Base-by-base conservation (phyloP, 2,329 filamentous ascomycete species). In the Aspergillus caelatus region DNA sequence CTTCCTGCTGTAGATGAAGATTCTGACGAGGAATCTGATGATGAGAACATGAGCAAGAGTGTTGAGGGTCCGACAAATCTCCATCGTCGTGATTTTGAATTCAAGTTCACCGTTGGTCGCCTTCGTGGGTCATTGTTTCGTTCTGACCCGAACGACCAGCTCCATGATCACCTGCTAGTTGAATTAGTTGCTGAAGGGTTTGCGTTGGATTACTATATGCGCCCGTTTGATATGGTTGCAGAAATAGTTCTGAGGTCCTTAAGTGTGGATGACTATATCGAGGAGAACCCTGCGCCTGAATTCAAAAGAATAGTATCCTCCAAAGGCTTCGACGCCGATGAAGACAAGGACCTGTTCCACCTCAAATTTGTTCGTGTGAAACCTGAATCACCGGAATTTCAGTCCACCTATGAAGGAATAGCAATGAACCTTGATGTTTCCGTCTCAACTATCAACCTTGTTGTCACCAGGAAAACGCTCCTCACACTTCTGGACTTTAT, bases 281-380 rank as follows among this genome's bases (percentile, higher is more conserved):
- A 92, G 69, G 84, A 95, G 68, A 91, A 94, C 60, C 89, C 93
- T 0, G 82, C 92, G 26, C 90, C 91, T 9, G 94, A 98, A 72
- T 99, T 99, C 83, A 97, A 95, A 79, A 94, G 94, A 30, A 96
- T 99, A 57, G 88, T 99, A n/a, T 96, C 94, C 0, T 97, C 95
- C 1, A 94, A 96, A 72, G 88, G 90, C 30, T 86, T 84, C 46
- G 81, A 85, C 61, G 79, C 89, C 53, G 87, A 91, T 63, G 89
- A 92, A 65, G 87, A 91, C 64, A 93, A 88, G 65, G 88, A 96
- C 70, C 85, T 99, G 14, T 92, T 99, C 69, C 88, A 90, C 58
- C 86, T 99, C 71, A 97, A 94, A 72, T 96, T 97, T 72, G 85
- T 93, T 64, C 93, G 91, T 74, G 93, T 98, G 63, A 97, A 95